phyloP scores from a whole-genome alignment of 106 monocot genomes.

The Chionographis japonica region DNA sequence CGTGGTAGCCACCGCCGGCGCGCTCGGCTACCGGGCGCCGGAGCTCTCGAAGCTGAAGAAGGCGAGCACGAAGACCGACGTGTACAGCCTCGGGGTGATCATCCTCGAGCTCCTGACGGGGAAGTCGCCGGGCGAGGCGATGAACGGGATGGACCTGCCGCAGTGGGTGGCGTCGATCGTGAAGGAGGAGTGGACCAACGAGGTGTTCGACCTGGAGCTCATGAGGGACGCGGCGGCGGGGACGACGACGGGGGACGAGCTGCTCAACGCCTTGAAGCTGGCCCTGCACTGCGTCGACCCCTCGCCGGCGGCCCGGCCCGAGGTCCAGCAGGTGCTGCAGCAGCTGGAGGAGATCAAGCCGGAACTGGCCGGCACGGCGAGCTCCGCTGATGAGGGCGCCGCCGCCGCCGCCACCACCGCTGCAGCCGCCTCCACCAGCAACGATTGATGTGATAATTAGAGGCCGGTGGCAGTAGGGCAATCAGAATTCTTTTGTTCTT shows the following conservation, averaged over 20 bases:
- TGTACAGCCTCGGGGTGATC: conserved; percentile 55
- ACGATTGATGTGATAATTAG: neutral
- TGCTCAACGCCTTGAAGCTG: conserved; percentile 76
- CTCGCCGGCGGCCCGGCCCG: conserved; percentile 61
- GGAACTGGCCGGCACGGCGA: too few relatives aligned
- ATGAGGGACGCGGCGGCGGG: conserved; percentile 41
- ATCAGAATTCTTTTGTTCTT: conserved; percentile 2
- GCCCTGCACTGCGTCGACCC: conserved; percentile 87
- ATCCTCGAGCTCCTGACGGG: conserved; percentile 54
- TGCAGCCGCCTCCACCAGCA: neutral
- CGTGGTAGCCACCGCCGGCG: conserved; percentile 52
- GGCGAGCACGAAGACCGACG: conserved; percentile 63
- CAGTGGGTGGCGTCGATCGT: conserved; percentile 89
- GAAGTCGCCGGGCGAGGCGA: conserved; percentile 68
- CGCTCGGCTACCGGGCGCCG: conserved; percentile 83
- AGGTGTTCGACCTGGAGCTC: conserved; percentile 87
- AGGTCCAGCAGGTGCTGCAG: conserved; percentile 58
- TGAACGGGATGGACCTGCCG: conserved; percentile 76
- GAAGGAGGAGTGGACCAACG: conserved; percentile 90
- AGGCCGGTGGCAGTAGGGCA: too few relatives aligned
- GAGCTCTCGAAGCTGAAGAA: conserved; percentile 86
- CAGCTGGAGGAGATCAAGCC: conserved; percentile 46
- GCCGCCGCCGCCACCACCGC: too few relatives aligned
- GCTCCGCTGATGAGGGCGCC: too few relatives aligned
- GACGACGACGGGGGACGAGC: conserved; percentile 45